Evolutionary conservation across 2,329 filamentous ascomycete genomes (phyloP).

Genomic region (Malbranchea zuffiana): DNA sequence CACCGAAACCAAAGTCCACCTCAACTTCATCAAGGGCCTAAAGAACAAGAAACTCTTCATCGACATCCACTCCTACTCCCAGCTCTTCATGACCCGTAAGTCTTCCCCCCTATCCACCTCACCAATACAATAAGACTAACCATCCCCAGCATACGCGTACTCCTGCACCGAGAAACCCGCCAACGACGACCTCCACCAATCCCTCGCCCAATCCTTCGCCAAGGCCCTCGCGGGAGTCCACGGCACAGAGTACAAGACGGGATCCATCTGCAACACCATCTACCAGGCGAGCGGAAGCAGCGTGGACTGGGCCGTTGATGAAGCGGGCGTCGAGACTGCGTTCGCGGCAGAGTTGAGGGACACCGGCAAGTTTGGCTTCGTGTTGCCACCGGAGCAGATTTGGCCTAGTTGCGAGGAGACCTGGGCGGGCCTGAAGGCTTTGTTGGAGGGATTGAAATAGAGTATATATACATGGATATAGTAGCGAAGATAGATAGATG

Average conservation of each 20-base stretch:
- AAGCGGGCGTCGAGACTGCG: slow-evolving; percentile 34
- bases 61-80: slow-evolving; percentile 55
- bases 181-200: slow-evolving; percentile 40
- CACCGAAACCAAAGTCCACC: slow-evolving; percentile 44
- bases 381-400: slow-evolving; percentile 41
- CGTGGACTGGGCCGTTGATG: slow-evolving; percentile 39
- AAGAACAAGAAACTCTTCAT: slow-evolving; percentile 51
- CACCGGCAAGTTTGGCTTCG: slow-evolving; percentile 39
- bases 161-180: slow-evolving; percentile 40
- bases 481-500: background rate
- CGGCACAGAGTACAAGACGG: slow-evolving; percentile 32
- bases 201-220: slow-evolving; percentile 40
- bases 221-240: slow-evolving; percentile 47
- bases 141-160: slow-evolving; percentile 44
- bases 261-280: slow-evolving; percentile 49
- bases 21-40: slow-evolving; percentile 38
- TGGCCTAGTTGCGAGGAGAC: slow-evolving; percentile 38
- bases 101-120: background rate
- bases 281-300: slow-evolving; percentile 40
- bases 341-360: slow-evolving; percentile 43
- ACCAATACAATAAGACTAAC: background rate
- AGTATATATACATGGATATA: background rate
- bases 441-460: slow-evolving; percentile 7
- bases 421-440: slow-evolving; percentile 30
- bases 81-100: slow-evolving; percentile 42